Percentiles rank a stretch among this genome's conserved stretches.
phyloP scores from a whole-genome alignment of 2,329 filamentous ascomycete species.

The Fusarium scirpi region DNA sequence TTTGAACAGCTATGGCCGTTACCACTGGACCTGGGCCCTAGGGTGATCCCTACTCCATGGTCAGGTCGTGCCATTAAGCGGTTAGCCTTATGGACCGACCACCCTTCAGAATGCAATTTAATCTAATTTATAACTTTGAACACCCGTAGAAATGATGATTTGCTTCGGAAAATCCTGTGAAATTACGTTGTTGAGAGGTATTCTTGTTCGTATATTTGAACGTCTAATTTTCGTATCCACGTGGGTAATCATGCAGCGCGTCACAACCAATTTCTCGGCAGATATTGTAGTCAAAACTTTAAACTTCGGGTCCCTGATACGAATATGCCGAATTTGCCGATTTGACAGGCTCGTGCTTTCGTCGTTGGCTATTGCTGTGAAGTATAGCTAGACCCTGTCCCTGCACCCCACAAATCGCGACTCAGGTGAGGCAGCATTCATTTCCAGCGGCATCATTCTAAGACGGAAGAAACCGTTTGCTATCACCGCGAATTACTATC shows the following conservation, averaged over 20 bases:
- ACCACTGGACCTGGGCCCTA: background rate
- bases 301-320: background rate
- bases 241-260: background rate
- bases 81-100: background rate
- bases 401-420: background rate
- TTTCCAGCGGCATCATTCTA: background rate
- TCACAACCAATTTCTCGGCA: background rate
- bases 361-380: background rate
- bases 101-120: too few species aligned
- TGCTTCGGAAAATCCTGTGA: too few species aligned
- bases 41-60: background rate
- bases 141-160: too few species aligned
- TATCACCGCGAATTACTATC: background rate
- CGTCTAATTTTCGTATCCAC: background rate
- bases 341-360: background rate
- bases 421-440: background rate
- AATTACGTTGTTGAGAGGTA: too few species aligned
- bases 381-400: background rate
- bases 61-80: background rate
- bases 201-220: too few species aligned
- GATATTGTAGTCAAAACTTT: background rate
- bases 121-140: too few species aligned
- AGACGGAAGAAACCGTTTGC: background rate
- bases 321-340: background rate
- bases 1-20: background rate